Percentiles rank a stretch among this genome's conserved stretches.
Evolutionary conservation across 73 alveolate genomes (phyloP).

Genomic region (Paramecium pentaurelia): DNA sequence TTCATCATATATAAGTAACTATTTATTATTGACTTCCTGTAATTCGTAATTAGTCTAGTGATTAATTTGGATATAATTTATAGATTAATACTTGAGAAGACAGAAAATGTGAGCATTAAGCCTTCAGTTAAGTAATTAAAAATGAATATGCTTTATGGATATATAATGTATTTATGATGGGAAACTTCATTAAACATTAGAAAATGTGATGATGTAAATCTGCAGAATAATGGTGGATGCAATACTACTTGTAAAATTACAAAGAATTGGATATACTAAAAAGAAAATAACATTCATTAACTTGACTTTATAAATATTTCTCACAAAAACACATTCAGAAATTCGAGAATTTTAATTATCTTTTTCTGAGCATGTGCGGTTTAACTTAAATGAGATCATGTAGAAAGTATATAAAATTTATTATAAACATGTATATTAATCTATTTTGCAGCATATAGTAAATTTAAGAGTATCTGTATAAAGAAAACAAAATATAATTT

Average conservation of each 20-base stretch:
- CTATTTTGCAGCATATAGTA: too few relatives aligned
- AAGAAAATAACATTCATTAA: neutral
- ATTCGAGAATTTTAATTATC: neutral
- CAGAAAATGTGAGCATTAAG: neutral
- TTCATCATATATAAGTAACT: neutral
- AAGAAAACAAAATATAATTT: too few relatives aligned
- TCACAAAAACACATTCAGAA: neutral
- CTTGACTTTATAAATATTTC: neutral
- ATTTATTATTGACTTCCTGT: neutral
- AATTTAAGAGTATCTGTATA: too few relatives aligned
- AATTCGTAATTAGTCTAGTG: neutral
- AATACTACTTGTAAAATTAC: neutral
- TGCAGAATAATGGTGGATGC: neutral
- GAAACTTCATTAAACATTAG: neutral
- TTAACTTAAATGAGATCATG: neutral
- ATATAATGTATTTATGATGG: neutral
- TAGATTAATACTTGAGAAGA: neutral
- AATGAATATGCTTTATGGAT: neutral
- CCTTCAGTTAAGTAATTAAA: neutral
- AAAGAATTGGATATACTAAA: neutral
- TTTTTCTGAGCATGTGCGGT: neutral
- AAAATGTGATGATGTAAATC: neutral
- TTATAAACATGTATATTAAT: too few relatives aligned
- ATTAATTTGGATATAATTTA: neutral
- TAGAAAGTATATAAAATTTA: too few relatives aligned